These are phyloP conservation scores for Fomitopsis pulvina DNA, from an alignment of 768 basidiomycete species.

Conservation along the genomic window DNA sequence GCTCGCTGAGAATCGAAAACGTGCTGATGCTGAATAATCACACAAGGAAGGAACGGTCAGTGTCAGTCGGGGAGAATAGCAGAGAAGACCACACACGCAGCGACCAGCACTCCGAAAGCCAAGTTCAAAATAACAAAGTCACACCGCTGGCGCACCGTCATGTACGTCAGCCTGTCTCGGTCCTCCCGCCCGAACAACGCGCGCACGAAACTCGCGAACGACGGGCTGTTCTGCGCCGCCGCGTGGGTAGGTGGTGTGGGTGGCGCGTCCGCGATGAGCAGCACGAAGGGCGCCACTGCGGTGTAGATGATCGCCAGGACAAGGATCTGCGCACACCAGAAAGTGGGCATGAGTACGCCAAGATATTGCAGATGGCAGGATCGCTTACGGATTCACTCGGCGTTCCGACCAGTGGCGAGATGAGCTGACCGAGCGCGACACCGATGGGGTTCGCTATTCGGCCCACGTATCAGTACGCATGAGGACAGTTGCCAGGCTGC, in stretches of 20 bases:
- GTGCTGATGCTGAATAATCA: slow-evolving; percentile 42
- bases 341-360: background rate
- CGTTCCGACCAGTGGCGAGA: slow-evolving; percentile 53
- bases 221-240: slow-evolving; percentile 51
- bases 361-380: background rate
- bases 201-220: slow-evolving; percentile 45
- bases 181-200: slow-evolving; percentile 41
- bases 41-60: background rate
- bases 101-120: slow-evolving; percentile 61
- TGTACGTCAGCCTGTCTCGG: slow-evolving; percentile 26
- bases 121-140: slow-evolving; percentile 59
- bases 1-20: slow-evolving; percentile 58
- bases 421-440: slow-evolving; percentile 63
- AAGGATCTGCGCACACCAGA: slow-evolving; percentile 42
- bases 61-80: background rate
- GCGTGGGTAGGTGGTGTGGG: slow-evolving; percentile 76
- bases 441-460: slow-evolving; percentile 65
- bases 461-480: background rate
- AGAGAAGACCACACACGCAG: slow-evolving; percentile 40
- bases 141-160: slow-evolving; percentile 58
- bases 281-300: slow-evolving; percentile 47
- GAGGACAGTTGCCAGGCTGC: background rate
- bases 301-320: slow-evolving; percentile 68
- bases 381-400: slow-evolving; percentile 38
- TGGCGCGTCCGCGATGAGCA: slow-evolving; percentile 55